phyloP scores from a whole-genome alignment of 148 eudicot species.

The Rhododendron griersonianum region DNA sequence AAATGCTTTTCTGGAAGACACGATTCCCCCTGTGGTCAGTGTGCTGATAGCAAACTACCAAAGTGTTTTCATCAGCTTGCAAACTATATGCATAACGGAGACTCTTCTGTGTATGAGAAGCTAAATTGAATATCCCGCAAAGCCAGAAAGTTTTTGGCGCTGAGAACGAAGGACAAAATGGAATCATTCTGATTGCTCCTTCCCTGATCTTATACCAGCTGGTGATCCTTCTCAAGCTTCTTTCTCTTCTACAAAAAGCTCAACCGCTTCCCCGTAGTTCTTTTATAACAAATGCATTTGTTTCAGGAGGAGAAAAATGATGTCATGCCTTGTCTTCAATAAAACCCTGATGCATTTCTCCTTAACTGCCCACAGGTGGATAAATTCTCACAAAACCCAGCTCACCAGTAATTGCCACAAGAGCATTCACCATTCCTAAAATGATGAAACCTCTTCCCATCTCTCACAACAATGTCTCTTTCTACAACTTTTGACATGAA shows the following conservation, averaged over 20 bases:
- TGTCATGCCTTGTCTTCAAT: background rate
- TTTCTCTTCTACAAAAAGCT: background rate
- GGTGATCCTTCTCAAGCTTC: background rate
- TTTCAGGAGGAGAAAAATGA: background rate
- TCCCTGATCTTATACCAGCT: no score
- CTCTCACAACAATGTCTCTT: constrained; percentile 88
- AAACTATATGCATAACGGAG: background rate
- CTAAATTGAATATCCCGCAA: background rate
- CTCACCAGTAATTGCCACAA: constrained; percentile 90
- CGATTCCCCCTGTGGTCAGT: background rate
- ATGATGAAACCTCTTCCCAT: constrained; percentile 92
- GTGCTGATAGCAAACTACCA: background rate
- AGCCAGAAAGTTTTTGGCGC: background rate
- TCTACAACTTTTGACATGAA: constrained; percentile 70
- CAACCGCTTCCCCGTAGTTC: background rate
- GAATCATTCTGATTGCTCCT: background rate
- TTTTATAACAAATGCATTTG: background rate
- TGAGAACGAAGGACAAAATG: background rate
- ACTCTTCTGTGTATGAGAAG: background rate
- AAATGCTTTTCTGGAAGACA: background rate
- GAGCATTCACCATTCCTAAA: constrained; percentile 85
- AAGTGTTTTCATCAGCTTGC: background rate
- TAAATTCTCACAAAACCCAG: background rate
- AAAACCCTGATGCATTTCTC: background rate
- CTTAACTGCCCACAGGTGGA: background rate